A percentile compares a stretch with the other conserved stretches of the same genome.
These are phyloP conservation scores for Alternaria arbusti DNA, from an alignment of 2,329 filamentous ascomycete genomes.

Conservation along the genomic window DNA sequence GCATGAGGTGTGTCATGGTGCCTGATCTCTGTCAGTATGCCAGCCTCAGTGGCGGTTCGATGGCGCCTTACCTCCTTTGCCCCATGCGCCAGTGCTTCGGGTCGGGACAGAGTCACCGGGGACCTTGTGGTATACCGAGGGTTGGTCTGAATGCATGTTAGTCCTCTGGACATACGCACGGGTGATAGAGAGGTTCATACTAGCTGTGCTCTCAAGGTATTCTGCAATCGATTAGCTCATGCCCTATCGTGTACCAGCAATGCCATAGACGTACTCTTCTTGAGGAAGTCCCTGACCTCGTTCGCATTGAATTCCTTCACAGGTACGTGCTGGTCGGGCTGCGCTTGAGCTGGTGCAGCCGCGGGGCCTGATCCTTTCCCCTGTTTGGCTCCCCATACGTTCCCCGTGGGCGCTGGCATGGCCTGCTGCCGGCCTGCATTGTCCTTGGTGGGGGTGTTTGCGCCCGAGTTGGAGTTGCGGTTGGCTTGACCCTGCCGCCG, in stretches of 20 bases:
- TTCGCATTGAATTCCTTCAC: slow-evolving; percentile 53
- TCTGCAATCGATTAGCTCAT: slow-evolving; percentile 31
- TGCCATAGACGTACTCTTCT: slow-evolving; percentile 41
- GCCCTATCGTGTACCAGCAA: neutral
- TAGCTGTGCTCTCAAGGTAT: slow-evolving; percentile 38
- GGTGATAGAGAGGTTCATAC: slow-evolving; percentile 21
- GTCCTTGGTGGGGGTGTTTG: slow-evolving; percentile 44
- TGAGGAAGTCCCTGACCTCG: slow-evolving; percentile 53
- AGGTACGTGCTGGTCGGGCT: slow-evolving; percentile 41
- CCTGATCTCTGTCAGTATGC: slow-evolving; percentile 33
- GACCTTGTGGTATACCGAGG: slow-evolving; percentile 47
- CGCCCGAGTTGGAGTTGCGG: slow-evolving; percentile 38
- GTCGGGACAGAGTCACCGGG: slow-evolving; percentile 48
- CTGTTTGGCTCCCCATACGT: slow-evolving; percentile 44
- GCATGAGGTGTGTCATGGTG: slow-evolving; percentile 51
- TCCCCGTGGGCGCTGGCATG: slow-evolving; percentile 38
- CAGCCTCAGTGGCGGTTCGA: neutral
- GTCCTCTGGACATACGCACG: slow-evolving; percentile 9
- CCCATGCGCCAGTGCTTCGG: slow-evolving; percentile 50
- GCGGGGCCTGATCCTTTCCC: slow-evolving; percentile 35
- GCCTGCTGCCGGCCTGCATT: slow-evolving; percentile 39
- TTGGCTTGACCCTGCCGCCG: slow-evolving; percentile 44
- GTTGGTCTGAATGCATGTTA: slow-evolving; percentile 36
- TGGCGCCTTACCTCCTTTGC: slow-evolving; percentile 44
- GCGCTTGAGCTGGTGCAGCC: slow-evolving; percentile 21